Evolutionary conservation across 1,284 basidiomycete species (phyloP).

Genomic region (Cutaneotrichosporon cyanovorans): DNA sequence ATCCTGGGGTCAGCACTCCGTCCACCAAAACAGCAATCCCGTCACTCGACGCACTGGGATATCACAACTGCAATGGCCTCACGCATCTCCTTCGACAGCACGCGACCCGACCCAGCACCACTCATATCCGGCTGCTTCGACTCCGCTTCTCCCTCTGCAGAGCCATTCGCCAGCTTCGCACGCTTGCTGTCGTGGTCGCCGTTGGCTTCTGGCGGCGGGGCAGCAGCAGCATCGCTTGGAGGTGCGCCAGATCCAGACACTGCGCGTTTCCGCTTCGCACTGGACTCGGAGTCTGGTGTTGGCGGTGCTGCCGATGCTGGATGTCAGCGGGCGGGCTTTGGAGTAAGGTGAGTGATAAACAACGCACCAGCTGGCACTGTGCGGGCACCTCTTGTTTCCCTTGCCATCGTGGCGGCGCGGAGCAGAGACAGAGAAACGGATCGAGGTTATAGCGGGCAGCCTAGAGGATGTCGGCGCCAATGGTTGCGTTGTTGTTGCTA

Average conservation of each 20-base stretch:
- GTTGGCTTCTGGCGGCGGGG: not conserved
- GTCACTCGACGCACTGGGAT: slow-evolving; percentile 23
- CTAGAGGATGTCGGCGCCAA: too few species aligned
- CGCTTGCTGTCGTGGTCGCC: slow-evolving; percentile 15
- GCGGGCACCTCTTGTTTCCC: slow-evolving; percentile 14
- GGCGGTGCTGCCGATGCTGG: not conserved
- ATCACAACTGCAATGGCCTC: slow-evolving; percentile 32
- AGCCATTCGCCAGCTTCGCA: slow-evolving; percentile 2
- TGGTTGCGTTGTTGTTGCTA: too few species aligned
- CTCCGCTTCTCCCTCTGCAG: slow-evolving; percentile 3
- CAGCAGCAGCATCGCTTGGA: too few species aligned
- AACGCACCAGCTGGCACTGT: too few species aligned
- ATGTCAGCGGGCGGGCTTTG: not conserved
- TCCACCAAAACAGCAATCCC: too few species aligned
- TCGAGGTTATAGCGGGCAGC: too few species aligned
- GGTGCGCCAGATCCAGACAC: too few species aligned
- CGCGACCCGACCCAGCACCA: slow-evolving; percentile 9
- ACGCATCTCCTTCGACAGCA: slow-evolving; percentile 22
- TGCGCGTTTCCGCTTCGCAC: slow-evolving; percentile 21
- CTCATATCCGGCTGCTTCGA: too few species aligned
- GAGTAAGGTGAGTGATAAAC: too few species aligned
- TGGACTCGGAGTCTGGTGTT: slow-evolving; percentile 1
- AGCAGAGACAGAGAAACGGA: not conserved
- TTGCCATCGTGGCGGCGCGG: not conserved
- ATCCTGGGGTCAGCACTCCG: slow-evolving; percentile 25